Evolutionary conservation across 2,329 filamentous ascomycete genomes (phyloP).

Genomic region (Calonectria pauciramosa): DNA sequence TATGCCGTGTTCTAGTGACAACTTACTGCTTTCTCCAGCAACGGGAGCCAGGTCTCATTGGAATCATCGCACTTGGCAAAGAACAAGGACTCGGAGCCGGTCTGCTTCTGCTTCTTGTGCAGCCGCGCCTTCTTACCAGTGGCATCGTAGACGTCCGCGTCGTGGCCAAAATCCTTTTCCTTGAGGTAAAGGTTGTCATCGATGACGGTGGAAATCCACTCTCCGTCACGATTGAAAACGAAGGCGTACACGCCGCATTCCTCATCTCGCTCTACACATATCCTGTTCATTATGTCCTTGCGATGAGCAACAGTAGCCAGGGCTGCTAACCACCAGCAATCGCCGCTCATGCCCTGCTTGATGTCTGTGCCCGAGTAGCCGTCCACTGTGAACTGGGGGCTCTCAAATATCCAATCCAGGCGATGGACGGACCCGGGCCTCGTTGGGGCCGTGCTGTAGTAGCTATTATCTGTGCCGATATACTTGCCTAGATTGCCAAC

Average conservation of each 20-base stretch:
- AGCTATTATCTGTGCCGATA: slow-evolving; percentile 20
- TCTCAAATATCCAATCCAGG: slow-evolving; percentile 59
- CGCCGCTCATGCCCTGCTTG: slow-evolving; percentile 66
- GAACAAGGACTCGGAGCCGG: slow-evolving; percentile 76
- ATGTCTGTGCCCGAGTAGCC: slow-evolving; percentile 58
- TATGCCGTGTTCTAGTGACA: rapidly evolving
- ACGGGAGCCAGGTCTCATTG: slow-evolving; percentile 81
- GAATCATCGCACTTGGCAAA: slow-evolving; percentile 77
- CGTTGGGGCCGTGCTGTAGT: slow-evolving; percentile 9
- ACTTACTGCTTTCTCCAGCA: slow-evolving; percentile 75
- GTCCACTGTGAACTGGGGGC: slow-evolving; percentile 56
- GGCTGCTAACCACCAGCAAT: slow-evolving; percentile 82
- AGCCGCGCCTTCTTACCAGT: slow-evolving; percentile 68
- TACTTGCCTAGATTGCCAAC: slow-evolving; percentile 29
- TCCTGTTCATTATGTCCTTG: slow-evolving; percentile 72
- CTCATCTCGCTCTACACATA: slow-evolving; percentile 78
- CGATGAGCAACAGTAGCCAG: slow-evolving; percentile 78
- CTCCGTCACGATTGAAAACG: slow-evolving; percentile 78
- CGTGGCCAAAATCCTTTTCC: slow-evolving; percentile 57
- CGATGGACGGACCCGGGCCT: slow-evolving; percentile 57
- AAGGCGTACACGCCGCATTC: slow-evolving; percentile 80
- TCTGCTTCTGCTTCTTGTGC: slow-evolving; percentile 74
- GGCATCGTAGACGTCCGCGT: slow-evolving; percentile 52
- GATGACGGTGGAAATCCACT: slow-evolving; percentile 79
- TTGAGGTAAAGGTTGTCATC: slow-evolving; percentile 72